Conservation (phyloP, 148 eudicot genomes). For the Fagopyrum esculentum region DNA sequence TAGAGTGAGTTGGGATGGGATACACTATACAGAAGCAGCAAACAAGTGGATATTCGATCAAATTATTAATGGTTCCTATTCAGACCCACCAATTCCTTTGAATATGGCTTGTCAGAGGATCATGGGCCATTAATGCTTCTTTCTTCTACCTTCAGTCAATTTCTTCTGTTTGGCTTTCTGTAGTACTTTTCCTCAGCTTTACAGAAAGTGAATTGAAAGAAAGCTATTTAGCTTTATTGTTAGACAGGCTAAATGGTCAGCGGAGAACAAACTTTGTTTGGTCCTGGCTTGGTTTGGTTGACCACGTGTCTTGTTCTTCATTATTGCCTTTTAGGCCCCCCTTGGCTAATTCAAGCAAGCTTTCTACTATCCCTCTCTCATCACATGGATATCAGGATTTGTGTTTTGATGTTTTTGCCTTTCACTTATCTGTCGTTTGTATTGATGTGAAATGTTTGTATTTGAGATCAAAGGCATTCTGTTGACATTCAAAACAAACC, state of each 20-base stretch:
- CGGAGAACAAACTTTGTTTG: background rate
- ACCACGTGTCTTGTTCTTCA: constrained; percentile 8
- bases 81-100: constrained; percentile 41
- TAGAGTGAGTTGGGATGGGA: constrained; percentile 40
- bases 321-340: background rate
- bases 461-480: background rate
- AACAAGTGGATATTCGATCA: constrained; percentile 35
- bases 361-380: background rate
- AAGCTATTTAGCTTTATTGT: constrained; percentile 4
- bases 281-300: constrained; percentile 9
- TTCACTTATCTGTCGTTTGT: background rate
- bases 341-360: background rate
- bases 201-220: background rate
- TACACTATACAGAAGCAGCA: constrained; percentile 41
- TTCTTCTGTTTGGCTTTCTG: background rate
- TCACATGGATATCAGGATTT: background rate
- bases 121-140: background rate
- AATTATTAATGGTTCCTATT: constrained; percentile 28
- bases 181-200: background rate
- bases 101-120: constrained; percentile 27
- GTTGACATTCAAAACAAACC: background rate
- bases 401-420: background rate
- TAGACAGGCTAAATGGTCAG: background rate
- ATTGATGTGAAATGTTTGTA: background rate
- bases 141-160: background rate